Evolutionary conservation across 495 filamentous ascomycete species (phyloP).

Genomic region (Penicillium angulare): DNA sequence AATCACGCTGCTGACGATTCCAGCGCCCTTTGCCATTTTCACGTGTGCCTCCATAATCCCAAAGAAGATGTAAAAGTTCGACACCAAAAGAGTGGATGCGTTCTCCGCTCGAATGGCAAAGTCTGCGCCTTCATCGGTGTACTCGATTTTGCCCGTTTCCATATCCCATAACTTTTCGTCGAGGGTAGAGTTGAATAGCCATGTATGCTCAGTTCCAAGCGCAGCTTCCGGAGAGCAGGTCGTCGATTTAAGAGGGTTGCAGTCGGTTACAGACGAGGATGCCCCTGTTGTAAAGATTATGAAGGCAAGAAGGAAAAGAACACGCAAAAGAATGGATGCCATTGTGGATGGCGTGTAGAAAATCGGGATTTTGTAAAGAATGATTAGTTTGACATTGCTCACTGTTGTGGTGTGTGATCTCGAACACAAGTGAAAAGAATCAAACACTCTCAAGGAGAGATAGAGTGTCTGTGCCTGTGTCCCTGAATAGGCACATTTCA

Average conservation of each 20-base stretch:
- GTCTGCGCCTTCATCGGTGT: constrained; percentile 56
- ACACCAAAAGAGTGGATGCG: constrained; percentile 48
- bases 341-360: too few species aligned
- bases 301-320: too few species aligned
- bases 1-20: constrained; percentile 76
- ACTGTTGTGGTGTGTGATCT: too few species aligned
- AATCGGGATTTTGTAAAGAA: too few species aligned
- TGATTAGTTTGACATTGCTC: too few species aligned
- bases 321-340: too few species aligned
- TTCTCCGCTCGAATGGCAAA: constrained; percentile 64
- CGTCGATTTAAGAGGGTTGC: neutral
- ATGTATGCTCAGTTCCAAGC: constrained; percentile 68
- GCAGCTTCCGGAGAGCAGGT: constrained; percentile 57
- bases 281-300: too few species aligned
- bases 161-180: constrained; percentile 60
- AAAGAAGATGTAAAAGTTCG: constrained; percentile 75
- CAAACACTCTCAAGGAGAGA: too few species aligned
- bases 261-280: too few species aligned
- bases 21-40: constrained; percentile 62
- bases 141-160: constrained; percentile 58
- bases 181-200: constrained; percentile 74
- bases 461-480: too few species aligned
- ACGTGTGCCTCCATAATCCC: constrained; percentile 65
- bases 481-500: too few species aligned
- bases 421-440: too few species aligned